Conservation (phyloP, 768 basidiomycete genomes). For the Mycena maculata region DNA sequence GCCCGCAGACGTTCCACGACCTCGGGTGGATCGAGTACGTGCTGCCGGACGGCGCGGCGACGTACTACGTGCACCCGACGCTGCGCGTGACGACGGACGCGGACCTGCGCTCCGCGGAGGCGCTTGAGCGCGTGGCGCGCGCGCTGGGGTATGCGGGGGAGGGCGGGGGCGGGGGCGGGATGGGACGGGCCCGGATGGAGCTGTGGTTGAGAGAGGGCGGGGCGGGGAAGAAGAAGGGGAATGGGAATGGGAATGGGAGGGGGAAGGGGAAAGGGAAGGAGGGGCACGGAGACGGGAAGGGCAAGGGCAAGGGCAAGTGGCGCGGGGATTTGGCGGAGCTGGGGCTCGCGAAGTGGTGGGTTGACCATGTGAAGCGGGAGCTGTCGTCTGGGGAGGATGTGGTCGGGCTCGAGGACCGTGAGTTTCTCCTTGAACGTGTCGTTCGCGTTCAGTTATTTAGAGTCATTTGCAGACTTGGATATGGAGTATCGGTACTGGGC, state of each 20-base stretch:
- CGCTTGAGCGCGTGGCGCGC: slow-evolving; percentile 61
- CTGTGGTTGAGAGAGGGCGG: slow-evolving; percentile 69
- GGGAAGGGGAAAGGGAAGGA: slow-evolving; percentile 39
- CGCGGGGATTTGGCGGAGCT: slow-evolving; percentile 39
- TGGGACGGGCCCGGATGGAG: slow-evolving; percentile 59
- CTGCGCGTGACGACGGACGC: slow-evolving; percentile 76
- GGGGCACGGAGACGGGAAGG: slow-evolving; percentile 36
- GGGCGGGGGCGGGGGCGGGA: slow-evolving; percentile 40
- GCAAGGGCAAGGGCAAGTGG: slow-evolving; percentile 27
- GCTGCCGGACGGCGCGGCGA: slow-evolving; percentile 74
- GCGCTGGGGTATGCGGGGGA: slow-evolving; percentile 56
- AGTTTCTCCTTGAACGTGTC: slow-evolving; percentile 39
- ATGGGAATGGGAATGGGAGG: slow-evolving; percentile 20
- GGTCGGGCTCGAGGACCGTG: slow-evolving; percentile 56
- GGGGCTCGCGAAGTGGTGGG: slow-evolving; percentile 64
- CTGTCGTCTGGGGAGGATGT: slow-evolving; percentile 50
- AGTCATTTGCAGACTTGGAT: slow-evolving; percentile 66
- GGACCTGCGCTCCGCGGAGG: slow-evolving; percentile 65
- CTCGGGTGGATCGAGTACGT: slow-evolving; percentile 82
- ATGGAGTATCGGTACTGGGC: slow-evolving; percentile 86
- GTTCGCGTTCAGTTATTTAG: neutral
- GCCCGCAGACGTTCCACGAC: slow-evolving; percentile 48
- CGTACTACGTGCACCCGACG: slow-evolving; percentile 77
- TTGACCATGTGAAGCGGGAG: slow-evolving; percentile 71
- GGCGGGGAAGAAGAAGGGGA: slow-evolving; percentile 41